Evolutionary conservation across 2,329 filamentous ascomycete genomes (phyloP).

Genomic region (Aspergillus carbonarius): DNA sequence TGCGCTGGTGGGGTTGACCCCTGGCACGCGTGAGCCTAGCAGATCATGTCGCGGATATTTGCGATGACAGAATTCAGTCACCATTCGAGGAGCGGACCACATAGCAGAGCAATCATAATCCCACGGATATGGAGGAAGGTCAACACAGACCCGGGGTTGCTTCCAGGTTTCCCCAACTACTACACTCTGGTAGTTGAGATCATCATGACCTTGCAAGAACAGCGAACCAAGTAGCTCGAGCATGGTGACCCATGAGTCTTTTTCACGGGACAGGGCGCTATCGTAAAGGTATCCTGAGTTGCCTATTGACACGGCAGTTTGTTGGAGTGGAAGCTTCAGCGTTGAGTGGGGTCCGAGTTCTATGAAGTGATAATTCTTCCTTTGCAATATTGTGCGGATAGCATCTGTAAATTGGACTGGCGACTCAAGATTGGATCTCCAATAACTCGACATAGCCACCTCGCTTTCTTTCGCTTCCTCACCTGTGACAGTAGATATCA

Average conservation of each 20-base stretch:
- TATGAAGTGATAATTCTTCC: background rate
- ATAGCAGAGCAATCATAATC: slow-evolving; percentile 16
- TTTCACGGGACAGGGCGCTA: background rate
- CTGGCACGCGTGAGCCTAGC: slow-evolving; percentile 18
- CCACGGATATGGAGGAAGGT: slow-evolving; percentile 29
- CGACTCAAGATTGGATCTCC: background rate
- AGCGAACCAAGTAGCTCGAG: background rate
- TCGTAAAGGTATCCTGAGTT: background rate
- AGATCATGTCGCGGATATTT: slow-evolving; percentile 21
- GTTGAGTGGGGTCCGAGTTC: background rate
- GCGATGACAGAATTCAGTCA: slow-evolving; percentile 15
- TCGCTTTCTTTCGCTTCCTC: background rate
- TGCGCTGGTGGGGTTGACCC: slow-evolving; percentile 7
- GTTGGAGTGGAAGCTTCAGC: background rate
- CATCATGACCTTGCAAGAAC: background rate
- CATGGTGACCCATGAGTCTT: background rate
- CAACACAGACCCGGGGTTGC: slow-evolving; percentile 8
- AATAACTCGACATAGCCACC: background rate
- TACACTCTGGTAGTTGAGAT: background rate
- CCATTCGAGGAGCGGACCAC: slow-evolving; percentile 26
- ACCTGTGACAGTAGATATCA: background rate
- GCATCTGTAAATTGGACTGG: background rate
- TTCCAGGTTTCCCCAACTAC: background rate
- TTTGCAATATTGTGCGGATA: background rate
- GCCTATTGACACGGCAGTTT: background rate